phyloP scores from a whole-genome alignment of 2,329 filamentous ascomycete genomes.

The Colletotrichum filicis region DNA sequence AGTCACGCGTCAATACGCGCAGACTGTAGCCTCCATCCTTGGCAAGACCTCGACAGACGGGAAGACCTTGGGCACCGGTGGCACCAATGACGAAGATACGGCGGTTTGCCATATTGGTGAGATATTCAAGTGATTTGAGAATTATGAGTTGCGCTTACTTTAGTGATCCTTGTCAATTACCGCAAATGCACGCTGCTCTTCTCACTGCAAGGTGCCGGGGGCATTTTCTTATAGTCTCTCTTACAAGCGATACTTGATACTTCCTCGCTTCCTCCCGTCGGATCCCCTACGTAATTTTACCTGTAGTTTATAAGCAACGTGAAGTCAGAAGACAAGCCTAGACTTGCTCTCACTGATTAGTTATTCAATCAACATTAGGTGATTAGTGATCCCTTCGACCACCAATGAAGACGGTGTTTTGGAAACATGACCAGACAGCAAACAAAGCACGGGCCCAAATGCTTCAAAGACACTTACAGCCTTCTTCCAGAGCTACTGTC shows the following conservation, averaged over 20 bases:
- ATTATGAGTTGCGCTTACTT: neutral
- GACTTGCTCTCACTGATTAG: neutral
- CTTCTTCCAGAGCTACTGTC: neutral
- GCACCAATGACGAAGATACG: conserved; percentile 55
- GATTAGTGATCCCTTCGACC: neutral
- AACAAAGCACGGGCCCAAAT: neutral
- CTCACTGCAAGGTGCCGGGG: neutral
- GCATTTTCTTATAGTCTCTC: neutral
- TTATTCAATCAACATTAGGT: neutral
- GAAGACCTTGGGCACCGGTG: conserved; percentile 63
- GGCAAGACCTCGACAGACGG: conserved; percentile 55
- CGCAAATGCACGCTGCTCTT: neutral
- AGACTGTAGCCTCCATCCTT: conserved; percentile 55
- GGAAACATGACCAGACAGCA: neutral
- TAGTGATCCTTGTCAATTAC: neutral
- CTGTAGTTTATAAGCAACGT: neutral
- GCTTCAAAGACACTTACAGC: neutral
- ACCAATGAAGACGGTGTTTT: neutral
- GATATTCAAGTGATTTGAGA: neutral
- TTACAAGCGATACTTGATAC: neutral
- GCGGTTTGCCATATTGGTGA: conserved; percentile 36
- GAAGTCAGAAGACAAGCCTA: neutral
- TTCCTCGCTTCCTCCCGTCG: neutral
- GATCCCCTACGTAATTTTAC: neutral
- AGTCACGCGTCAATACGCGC: conserved; percentile 59